Evolutionary conservation across 2,329 filamentous ascomycete genomes (phyloP).

Genomic region (Clarireedia paspali): DNA sequence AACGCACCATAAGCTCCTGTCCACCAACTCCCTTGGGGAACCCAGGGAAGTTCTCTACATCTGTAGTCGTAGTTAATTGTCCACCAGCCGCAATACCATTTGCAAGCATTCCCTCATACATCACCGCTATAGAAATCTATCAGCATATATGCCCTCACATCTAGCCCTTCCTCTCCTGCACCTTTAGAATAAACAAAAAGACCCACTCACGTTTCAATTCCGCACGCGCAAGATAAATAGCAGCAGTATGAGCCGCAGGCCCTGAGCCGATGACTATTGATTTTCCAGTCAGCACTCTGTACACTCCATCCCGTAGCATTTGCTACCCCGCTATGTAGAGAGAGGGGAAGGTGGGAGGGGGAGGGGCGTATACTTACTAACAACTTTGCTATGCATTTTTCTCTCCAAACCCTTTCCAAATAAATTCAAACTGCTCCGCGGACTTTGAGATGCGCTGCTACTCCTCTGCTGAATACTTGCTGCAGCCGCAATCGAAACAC

Average conservation of each 20-base stretch:
- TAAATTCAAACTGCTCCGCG: conserved; percentile 10
- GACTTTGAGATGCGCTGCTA: neutral
- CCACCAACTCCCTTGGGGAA: conserved; percentile 89
- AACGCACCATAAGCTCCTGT: conserved; percentile 63
- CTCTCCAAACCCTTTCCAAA: conserved; percentile 30
- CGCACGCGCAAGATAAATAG: conserved; percentile 90
- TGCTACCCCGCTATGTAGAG: neutral
- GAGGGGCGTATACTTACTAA: conserved; percentile 52
- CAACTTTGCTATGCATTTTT: conserved; percentile 88
- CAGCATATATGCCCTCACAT: neutral
- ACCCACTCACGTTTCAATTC: conserved; percentile 64
- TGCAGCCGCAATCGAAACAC: conserved; percentile 66
- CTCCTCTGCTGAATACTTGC: conserved; percentile 55
- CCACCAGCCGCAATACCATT: conserved; percentile 94
- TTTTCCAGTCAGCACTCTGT: neutral
- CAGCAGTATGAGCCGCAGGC: conserved; percentile 94
- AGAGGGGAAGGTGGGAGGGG: neutral
- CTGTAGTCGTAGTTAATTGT: conserved; percentile 95
- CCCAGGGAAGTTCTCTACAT: conserved; percentile 96
- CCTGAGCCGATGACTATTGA: conserved; percentile 77
- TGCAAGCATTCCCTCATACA: conserved; percentile 97
- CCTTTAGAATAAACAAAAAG: neutral
- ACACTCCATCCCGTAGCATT: neutral
- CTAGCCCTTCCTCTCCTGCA: conserved; percentile 25
- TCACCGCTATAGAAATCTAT: conserved; percentile 46